phyloP scores from a whole-genome alignment of 352 stramenopile species.

The Globisporangium spinosum region DNA sequence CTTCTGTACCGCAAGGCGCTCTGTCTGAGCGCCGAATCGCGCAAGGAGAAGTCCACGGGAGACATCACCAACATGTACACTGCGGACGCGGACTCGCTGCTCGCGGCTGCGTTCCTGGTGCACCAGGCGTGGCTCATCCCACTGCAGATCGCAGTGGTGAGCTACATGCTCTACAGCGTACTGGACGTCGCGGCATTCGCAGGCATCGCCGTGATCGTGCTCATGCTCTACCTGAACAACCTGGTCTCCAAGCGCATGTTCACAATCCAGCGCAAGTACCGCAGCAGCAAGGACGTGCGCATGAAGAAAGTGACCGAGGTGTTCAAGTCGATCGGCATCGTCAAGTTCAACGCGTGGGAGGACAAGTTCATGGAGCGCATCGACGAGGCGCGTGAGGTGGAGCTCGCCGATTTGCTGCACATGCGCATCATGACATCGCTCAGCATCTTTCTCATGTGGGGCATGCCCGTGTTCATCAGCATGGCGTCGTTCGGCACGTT shows the following conservation, averaged over 20 bases:
- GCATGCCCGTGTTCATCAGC: too few relatives aligned
- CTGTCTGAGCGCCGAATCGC: slow-evolving; percentile 33
- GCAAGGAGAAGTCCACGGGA: slow-evolving; percentile 25
- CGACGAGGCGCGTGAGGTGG: too few relatives aligned
- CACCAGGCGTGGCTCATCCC: slow-evolving; percentile 49
- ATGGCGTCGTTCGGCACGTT: too few relatives aligned
- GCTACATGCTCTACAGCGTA: slow-evolving; percentile 41
- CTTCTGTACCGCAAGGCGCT: slow-evolving; percentile 22
- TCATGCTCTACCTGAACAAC: slow-evolving; percentile 42
- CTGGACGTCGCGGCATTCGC: slow-evolving; percentile 45
- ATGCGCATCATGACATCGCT: too few relatives aligned
- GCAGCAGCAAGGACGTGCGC: slow-evolving; percentile 7
- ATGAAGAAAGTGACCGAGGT: slow-evolving; percentile 37
- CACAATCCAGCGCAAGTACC: slow-evolving; percentile 10
- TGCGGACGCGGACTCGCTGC: slow-evolving; percentile 4
- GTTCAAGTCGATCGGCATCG: slow-evolving; percentile 79
- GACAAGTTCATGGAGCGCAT: slow-evolving; percentile 75
- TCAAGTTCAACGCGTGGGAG: slow-evolving; percentile 94
- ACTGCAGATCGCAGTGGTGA: slow-evolving; percentile 43
- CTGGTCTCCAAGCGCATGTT: slow-evolving; percentile 28
- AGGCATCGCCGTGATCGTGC: slow-evolving; percentile 41
- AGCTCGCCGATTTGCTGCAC: too few relatives aligned
- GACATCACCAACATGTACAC: slow-evolving; percentile 42
- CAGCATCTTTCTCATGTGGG: too few relatives aligned
- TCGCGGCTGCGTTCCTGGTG: slow-evolving; percentile 17